Conservation (phyloP, 169 alveolate species). For the Eimeria acervulina region DNA sequence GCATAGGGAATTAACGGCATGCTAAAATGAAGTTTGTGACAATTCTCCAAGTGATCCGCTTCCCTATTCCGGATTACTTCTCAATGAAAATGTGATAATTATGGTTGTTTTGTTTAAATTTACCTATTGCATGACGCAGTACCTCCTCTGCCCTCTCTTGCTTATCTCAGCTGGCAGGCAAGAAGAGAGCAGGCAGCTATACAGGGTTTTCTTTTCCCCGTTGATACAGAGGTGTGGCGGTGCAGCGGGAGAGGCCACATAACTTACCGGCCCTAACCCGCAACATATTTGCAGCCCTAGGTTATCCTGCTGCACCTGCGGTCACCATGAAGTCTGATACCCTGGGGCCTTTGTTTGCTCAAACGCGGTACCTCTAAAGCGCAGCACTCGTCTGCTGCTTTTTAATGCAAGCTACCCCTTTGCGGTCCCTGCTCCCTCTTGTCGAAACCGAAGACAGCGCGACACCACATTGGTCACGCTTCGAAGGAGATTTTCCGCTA, state of each 20-base stretch:
- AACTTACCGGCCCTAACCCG: neutral
- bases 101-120: neutral
- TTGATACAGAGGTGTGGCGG: neutral
- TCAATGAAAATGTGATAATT: neutral
- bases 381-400: neutral
- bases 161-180: neutral
- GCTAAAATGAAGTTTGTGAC: neutral
- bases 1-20: neutral
- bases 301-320: neutral
- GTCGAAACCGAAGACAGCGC: neutral
- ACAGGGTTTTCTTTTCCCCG: neutral
- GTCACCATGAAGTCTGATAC: neutral
- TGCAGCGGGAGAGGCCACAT: neutral
- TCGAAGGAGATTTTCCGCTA: neutral
- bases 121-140: neutral
- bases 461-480: neutral
- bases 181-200: neutral
- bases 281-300: neutral
- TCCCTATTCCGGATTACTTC: neutral
- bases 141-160: neutral
- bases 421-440: neutral
- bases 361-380: neutral
- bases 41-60: neutral
- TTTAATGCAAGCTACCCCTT: neutral
- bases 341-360: neutral